A percentile compares a stretch with the other conserved stretches of the same genome.
Conservation (phyloP, 495 filamentous ascomycete species). For the Neurospora sp. region DNA sequence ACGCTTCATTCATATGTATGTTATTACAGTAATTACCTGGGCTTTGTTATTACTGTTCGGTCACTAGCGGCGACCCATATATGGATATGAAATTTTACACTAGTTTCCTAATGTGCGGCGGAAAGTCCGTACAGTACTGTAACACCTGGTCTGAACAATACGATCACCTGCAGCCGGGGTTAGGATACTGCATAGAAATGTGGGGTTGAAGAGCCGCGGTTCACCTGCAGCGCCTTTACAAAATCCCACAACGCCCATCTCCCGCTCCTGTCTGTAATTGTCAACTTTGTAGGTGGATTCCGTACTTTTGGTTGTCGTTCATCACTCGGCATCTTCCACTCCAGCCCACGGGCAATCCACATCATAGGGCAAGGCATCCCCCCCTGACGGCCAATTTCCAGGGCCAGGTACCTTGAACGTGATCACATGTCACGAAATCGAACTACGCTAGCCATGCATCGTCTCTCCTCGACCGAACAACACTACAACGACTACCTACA, state of each 20-base stretch:
- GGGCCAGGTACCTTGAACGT: neutral
- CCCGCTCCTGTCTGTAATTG: neutral
- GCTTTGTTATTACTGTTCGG: neutral
- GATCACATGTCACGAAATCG: neutral
- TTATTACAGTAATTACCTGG: neutral
- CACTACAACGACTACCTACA: neutral
- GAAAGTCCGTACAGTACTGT: neutral
- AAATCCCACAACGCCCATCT: neutral
- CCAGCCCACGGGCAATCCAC: neutral
- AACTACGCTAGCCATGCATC: neutral
- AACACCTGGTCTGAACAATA: neutral
- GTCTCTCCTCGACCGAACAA: neutral
- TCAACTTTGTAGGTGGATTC: neutral
- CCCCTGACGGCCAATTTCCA: neutral
- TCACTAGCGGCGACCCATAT: neutral
- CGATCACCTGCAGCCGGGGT: neutral
- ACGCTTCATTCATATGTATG: neutral
- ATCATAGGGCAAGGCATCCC: neutral
- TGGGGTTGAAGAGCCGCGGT: neutral
- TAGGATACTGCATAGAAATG: neutral
- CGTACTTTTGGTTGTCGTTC: neutral
- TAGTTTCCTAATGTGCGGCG: neutral
- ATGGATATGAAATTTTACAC: no score
- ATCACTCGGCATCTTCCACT: neutral
- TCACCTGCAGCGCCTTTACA: neutral